Evolutionary conservation across 805 yeast species (phyloP).

Genomic region (Metschnikowia drakensbergensis): DNA sequence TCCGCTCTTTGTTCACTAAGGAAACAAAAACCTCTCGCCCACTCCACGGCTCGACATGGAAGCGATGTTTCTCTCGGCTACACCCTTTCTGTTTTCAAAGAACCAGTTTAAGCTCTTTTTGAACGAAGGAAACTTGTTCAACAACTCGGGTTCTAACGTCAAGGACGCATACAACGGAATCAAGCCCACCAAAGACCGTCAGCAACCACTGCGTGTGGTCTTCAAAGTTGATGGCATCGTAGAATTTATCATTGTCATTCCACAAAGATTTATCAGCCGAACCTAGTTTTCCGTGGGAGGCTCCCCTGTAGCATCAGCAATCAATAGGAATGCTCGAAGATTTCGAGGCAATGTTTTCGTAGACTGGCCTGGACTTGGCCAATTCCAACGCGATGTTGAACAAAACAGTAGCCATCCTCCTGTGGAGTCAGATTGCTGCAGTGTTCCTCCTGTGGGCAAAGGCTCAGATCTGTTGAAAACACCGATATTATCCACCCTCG

Average conservation of each 20-base stretch:
- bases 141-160: slow-evolving; percentile 79
- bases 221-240: slow-evolving; percentile 88
- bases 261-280: slow-evolving; percentile 63
- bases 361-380: slow-evolving; percentile 78
- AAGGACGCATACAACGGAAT: slow-evolving; percentile 87
- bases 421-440: slow-evolving; percentile 93
- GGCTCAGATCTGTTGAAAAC: slow-evolving; percentile 91
- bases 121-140: slow-evolving; percentile 76
- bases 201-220: slow-evolving; percentile 64
- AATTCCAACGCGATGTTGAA: slow-evolving; percentile 87
- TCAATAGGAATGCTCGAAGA: slow-evolving; percentile 88
- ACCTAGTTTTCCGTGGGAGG: slow-evolving; percentile 36
- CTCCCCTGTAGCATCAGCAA: slow-evolving; percentile 79
- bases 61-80: slow-evolving; percentile 81
- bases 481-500: slow-evolving; percentile 95
- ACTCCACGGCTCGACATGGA: slow-evolving; percentile 76
- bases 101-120: slow-evolving; percentile 84
- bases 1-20: slow-evolving; percentile 74
- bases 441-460: slow-evolving; percentile 83
- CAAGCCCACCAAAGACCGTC: slow-evolving; percentile 85
- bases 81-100: slow-evolving; percentile 58
- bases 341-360: slow-evolving; percentile 91
- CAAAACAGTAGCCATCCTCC: slow-evolving; percentile 97
- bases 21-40: slow-evolving; percentile 80
- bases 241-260: slow-evolving; percentile 87